Base-by-base conservation (phyloP, 2,329 filamentous ascomycete species). In the Aureobasidium lini region DNA sequence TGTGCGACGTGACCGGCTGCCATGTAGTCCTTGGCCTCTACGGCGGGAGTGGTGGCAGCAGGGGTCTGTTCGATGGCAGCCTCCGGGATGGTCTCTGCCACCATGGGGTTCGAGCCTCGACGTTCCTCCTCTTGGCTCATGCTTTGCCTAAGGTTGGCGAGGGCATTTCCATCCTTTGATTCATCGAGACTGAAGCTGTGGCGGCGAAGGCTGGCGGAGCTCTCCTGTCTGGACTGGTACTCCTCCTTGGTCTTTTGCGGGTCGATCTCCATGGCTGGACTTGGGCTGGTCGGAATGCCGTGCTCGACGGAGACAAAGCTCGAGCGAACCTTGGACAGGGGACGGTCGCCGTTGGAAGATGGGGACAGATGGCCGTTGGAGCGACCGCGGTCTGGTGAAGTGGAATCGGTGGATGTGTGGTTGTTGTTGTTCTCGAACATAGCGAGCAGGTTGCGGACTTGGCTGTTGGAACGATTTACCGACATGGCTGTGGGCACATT, bases 391-490 rank as follows among this genome's bases (percentile, higher is more conserved):
- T 76, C 72, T 67, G 74, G 71, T 66, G 71, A 70, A 29, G 64
- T 66, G 60, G 71, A 66, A 59, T 71, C 68, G 63, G 42, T 23
- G 52, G 29, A n/a, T 13, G 52, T 43, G 50, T 11, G 18, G 15
- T 31, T 28, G 42, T 44, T 43, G 43, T 72, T 75, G 64, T 69
- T 72, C 70, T 79, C 77, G 68, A 79, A 79, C 70, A 79, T 74
- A 60, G 77, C 76, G 67, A 76, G 72, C 60, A 79, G 71, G 66
- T 77, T 77, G 64, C 76, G 72, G 64, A 79, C 77, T 65, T 75
- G 75, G 60, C 69, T 72, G 60, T 65, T 71, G 47, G 70, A 67
- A 60, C 70, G 66, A 66, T 72, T 66, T 61, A 66, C 62, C 62
- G 73, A 75, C 77, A 79, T 79, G 74, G 75, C 76, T 78, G 71